phyloP scores from a whole-genome alignment of 768 basidiomycete species.

The Tylopilus sp. region DNA sequence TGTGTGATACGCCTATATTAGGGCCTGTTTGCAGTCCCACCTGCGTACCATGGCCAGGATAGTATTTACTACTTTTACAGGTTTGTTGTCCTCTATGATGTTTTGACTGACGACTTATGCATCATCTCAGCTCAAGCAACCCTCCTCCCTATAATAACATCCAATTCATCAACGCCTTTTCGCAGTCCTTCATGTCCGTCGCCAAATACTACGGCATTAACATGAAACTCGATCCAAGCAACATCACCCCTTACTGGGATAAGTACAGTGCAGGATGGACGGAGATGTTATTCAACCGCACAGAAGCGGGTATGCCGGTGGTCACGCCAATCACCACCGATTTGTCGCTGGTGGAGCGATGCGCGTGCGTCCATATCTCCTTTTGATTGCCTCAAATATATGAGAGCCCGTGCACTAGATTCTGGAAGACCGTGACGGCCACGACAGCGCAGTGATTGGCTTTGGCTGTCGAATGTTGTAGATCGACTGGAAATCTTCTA shows the following conservation, averaged over 20 bases:
- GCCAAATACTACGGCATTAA: constrained; percentile 23
- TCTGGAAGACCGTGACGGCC: constrained; percentile 15
- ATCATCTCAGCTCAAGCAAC: background rate
- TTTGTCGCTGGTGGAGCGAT: background rate
- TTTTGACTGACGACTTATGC: background rate
- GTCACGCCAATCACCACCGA: constrained; percentile 7
- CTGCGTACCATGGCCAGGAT: constrained; percentile 32
- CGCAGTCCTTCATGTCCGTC: constrained; percentile 24
- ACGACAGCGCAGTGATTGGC: background rate
- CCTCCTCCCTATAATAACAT: background rate
- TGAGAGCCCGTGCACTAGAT: constrained; percentile 1
- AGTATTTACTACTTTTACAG: constrained; percentile 39
- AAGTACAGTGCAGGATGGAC: background rate
- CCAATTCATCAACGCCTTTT: constrained; percentile 7
- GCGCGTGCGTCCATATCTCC: constrained; percentile 10
- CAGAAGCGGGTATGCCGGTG: background rate
- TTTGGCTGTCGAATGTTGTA: background rate
- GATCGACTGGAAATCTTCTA: too few relatives aligned
- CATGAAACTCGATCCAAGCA: constrained; percentile 10
- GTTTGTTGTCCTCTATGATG: background rate
- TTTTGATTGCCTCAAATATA: background rate
- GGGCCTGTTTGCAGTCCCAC: constrained; percentile 32
- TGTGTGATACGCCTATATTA: background rate
- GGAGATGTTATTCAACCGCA: constrained; percentile 19
- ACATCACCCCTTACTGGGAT: constrained; percentile 18